Conservation (phyloP, 768 basidiomycete species). For the Royoungia palumana region DNA sequence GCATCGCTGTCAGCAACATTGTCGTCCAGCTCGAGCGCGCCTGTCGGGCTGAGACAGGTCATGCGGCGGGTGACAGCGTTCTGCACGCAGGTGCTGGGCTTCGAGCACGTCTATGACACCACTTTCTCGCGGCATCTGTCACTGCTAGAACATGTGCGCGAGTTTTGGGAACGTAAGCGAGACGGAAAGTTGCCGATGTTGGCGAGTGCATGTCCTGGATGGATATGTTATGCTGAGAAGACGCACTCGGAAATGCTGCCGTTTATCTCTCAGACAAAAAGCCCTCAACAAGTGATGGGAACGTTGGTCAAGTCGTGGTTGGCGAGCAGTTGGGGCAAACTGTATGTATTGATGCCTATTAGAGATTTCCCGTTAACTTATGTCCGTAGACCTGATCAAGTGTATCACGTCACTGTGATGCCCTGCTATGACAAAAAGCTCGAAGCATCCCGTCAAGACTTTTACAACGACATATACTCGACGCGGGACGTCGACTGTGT, state of each 20-base stretch:
- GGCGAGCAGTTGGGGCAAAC: slow-evolving; percentile 58
- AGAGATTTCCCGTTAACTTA: not conserved
- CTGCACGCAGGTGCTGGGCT: slow-evolving; percentile 63
- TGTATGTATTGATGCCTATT: slow-evolving; percentile 44
- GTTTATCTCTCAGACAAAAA: slow-evolving; percentile 84
- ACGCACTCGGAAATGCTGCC: slow-evolving; percentile 92
- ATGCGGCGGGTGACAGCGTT: slow-evolving; percentile 72
- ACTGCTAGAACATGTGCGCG: slow-evolving; percentile 74
- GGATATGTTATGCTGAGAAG: slow-evolving; percentile 99
- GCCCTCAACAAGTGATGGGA: slow-evolving; percentile 93
- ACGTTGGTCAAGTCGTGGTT: slow-evolving; percentile 90
- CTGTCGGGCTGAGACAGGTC: slow-evolving; percentile 53
- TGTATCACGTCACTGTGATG: slow-evolving; percentile 98
- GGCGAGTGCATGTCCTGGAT: slow-evolving; percentile 95
- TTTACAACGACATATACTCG: slow-evolving; percentile 75
- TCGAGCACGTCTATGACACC: slow-evolving; percentile 86
- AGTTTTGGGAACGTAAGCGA: slow-evolving; percentile 72
- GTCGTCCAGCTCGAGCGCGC: slow-evolving; percentile 42
- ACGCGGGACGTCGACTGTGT: slow-evolving; percentile 97
- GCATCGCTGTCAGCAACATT: slow-evolving; percentile 73
- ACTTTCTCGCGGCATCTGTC: slow-evolving; percentile 91
- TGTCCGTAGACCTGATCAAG: slow-evolving; percentile 64
- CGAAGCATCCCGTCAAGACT: slow-evolving; percentile 93
- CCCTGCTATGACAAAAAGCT: slow-evolving; percentile 99
- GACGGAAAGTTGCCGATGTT: slow-evolving; percentile 71